A percentile compares a stretch with the other conserved stretches of the same genome.
phyloP scores from a whole-genome alignment of 2,329 filamentous ascomycete species.

The Pseudocercospora fijiensis region DNA sequence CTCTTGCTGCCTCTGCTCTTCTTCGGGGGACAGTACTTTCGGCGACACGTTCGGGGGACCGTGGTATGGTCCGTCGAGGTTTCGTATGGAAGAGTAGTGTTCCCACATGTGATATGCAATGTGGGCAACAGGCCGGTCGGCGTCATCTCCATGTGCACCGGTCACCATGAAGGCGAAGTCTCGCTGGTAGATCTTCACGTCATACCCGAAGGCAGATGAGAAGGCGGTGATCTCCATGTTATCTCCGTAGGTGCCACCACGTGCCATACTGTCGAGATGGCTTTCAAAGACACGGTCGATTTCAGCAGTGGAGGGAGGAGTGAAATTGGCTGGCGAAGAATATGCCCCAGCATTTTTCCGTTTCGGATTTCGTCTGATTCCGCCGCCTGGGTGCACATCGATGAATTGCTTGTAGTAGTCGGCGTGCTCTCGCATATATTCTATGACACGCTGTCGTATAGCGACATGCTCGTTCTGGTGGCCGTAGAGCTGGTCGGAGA shows the following conservation, averaged over 20 bases:
- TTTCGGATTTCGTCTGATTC: slow-evolving; percentile 59
- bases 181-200: slow-evolving; percentile 63
- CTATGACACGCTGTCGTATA: slow-evolving; percentile 60
- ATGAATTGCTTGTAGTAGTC: slow-evolving; percentile 66
- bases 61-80: slow-evolving; percentile 58
- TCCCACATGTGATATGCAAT: slow-evolving; percentile 55
- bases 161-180: slow-evolving; percentile 53
- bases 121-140: slow-evolving; percentile 48
- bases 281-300: slow-evolving; percentile 54
- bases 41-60: slow-evolving; percentile 53
- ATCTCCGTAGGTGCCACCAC: slow-evolving; percentile 62
- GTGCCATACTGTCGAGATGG: slow-evolving; percentile 60
- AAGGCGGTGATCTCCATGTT: slow-evolving; percentile 69
- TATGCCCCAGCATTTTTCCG: slow-evolving; percentile 55
- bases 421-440: slow-evolving; percentile 61
- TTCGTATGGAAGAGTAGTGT: slow-evolving; percentile 67
- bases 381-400: slow-evolving; percentile 53
- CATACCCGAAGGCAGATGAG: slow-evolving; percentile 58
- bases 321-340: slow-evolving; percentile 47
- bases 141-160: slow-evolving; percentile 39
- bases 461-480: slow-evolving; percentile 56
- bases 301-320: slow-evolving; percentile 54
- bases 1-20: slow-evolving; percentile 42
- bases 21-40: slow-evolving; percentile 42
- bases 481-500: slow-evolving; percentile 67